These are phyloP conservation scores for Coemansia sp. DNA, from an alignment of 192 early-diverging fungal species.

Conservation along the genomic window DNA sequence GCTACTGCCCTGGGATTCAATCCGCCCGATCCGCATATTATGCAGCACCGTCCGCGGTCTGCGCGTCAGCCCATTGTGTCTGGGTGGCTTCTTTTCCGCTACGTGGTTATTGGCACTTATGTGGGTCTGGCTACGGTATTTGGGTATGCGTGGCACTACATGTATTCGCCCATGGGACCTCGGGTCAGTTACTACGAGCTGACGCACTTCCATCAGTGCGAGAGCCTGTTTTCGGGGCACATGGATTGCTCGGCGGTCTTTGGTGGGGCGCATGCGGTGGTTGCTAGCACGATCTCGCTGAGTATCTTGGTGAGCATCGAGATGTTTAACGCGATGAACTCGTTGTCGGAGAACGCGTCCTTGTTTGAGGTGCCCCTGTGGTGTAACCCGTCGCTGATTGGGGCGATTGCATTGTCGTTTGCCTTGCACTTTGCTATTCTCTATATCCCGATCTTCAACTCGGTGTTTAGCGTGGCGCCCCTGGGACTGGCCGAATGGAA, in stretches of 20 bases:
- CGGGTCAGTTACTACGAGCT: conserved; percentile 86
- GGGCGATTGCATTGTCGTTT: conserved; percentile 85
- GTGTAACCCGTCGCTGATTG: conserved; percentile 85
- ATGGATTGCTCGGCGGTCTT: conserved; percentile 90
- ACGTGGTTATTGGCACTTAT: conserved; percentile 87
- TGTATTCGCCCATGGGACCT: conserved; percentile 88
- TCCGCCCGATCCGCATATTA: conserved; percentile 94
- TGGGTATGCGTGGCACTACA: conserved; percentile 99
- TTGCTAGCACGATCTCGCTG: conserved; percentile 93
- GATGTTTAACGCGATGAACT: conserved; percentile 99
- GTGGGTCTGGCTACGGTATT: conserved; percentile 92
- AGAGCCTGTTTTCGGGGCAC: conserved; percentile 73
- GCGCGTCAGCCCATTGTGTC: conserved; percentile 86
- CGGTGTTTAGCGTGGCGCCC: conserved; percentile 87
- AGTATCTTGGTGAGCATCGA: conserved; percentile 96
- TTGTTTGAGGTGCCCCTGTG: conserved; percentile 89
- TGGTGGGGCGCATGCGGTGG: conserved; percentile 67
- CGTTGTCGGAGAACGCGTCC: conserved; percentile 92
- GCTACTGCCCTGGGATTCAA: conserved; percentile 99
- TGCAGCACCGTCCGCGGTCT: conserved; percentile 85
- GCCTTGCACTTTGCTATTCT: conserved; percentile 93
- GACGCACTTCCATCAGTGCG: conserved; percentile 92
- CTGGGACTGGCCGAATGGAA: conserved; percentile 88
- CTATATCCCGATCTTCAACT: conserved; percentile 94
- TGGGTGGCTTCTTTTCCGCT: conserved; percentile 93